Conservation (phyloP, 106 monocot genomes). For the Allium fistulosum region DNA sequence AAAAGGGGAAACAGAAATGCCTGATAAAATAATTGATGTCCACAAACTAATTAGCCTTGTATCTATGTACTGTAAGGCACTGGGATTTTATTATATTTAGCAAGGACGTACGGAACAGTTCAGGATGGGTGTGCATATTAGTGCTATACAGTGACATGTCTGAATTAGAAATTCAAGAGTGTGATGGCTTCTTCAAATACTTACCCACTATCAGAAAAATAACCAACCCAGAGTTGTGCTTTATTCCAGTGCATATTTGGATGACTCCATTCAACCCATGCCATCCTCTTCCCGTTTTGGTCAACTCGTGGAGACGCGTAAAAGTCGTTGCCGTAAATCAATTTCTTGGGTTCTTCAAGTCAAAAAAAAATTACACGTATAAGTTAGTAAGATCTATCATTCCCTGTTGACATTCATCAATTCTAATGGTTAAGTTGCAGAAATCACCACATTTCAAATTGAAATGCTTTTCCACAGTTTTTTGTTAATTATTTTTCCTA, state of each 20-base stretch:
- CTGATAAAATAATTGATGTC: too few species aligned
- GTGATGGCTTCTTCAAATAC: not conserved
- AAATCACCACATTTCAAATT: not conserved
- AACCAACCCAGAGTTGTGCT: constrained; percentile 94
- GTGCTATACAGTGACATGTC: too few species aligned
- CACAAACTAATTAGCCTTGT: too few species aligned
- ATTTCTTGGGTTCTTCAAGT: constrained; percentile 60
- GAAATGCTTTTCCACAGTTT: not conserved
- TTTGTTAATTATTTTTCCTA: too few species aligned
- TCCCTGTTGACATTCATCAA: not conserved
- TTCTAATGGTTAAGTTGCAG: not conserved
- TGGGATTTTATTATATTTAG: too few species aligned
- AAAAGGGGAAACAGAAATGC: too few species aligned
- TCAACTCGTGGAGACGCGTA: constrained; percentile 89
- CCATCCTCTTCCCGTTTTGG: constrained; percentile 51
- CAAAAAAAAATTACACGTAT: constrained; percentile 9
- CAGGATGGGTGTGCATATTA: too few species aligned
- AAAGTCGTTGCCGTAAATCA: constrained; percentile 81
- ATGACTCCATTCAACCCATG: constrained; percentile 94
- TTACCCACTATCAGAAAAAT: constrained; percentile 85
- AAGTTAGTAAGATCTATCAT: not conserved
- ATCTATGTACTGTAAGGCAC: too few species aligned
- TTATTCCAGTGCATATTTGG: constrained; percentile 98
- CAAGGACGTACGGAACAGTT: too few species aligned
- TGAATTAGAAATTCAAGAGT: too few species aligned